A percentile compares a stretch with the other conserved stretches of the same genome.
These are phyloP conservation scores for Amaranthus hypochondriacus DNA, from an alignment of 148 eudicot genomes.

Conservation along the genomic window DNA sequence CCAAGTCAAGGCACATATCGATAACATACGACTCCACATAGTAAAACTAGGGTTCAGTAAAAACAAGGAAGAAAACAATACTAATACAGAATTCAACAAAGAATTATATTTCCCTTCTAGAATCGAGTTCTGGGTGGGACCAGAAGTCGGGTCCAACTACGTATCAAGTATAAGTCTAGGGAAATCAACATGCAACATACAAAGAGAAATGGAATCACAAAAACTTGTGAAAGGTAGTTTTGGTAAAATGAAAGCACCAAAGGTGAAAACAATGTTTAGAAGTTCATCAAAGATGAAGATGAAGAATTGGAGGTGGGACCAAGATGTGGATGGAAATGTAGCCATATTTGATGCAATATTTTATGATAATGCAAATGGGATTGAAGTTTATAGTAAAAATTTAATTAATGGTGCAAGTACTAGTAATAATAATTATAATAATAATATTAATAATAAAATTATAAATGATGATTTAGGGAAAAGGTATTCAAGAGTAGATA, in stretches of 20 bases:
- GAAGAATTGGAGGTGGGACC: slow-evolving; percentile 88
- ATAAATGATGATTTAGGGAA: slow-evolving; percentile 32
- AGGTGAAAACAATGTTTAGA: slow-evolving; percentile 57
- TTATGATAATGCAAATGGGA: slow-evolving; percentile 53
- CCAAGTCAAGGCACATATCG: slow-evolving; percentile 60
- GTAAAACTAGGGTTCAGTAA: slow-evolving; percentile 54
- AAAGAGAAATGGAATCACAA: slow-evolving; percentile 57
- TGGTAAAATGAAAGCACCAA: slow-evolving; percentile 48
- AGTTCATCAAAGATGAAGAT: slow-evolving; percentile 42
- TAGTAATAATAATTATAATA: not conserved
- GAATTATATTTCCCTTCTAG: slow-evolving; percentile 80
- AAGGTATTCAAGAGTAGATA: slow-evolving; percentile 48
- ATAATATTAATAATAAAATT: not conserved
- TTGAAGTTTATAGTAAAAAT: slow-evolving; percentile 59
- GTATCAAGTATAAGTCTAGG: slow-evolving; percentile 58
- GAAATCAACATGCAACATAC: slow-evolving; percentile 48
- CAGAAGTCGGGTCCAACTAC: slow-evolving; percentile 64
- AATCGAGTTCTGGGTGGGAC: slow-evolving; percentile 74
- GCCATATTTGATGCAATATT: slow-evolving; percentile 55
- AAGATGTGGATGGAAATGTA: slow-evolving; percentile 60
- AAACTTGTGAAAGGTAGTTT: slow-evolving; percentile 59
- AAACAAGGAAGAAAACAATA: slow-evolving; percentile 9
- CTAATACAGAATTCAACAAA: slow-evolving; percentile 21
- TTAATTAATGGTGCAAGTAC: slow-evolving; percentile 26
- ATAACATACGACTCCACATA: slow-evolving; percentile 68